Evolutionary conservation across 495 filamentous ascomycete species (phyloP).

Genomic region (Tuber melanosporum): DNA sequence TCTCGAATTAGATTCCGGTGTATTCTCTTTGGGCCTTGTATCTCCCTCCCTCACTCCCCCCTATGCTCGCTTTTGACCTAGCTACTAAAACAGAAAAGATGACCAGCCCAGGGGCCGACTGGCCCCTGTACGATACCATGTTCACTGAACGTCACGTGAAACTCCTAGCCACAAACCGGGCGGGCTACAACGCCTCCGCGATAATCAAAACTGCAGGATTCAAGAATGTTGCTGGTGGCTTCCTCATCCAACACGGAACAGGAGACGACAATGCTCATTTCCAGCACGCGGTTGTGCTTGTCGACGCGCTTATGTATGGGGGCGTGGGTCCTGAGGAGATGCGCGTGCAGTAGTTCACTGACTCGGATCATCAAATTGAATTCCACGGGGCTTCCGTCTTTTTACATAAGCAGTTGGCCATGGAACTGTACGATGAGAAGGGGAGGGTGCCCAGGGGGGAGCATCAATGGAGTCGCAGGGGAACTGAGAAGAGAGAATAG

Average conservation of each 20-base stretch:
- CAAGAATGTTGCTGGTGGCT: slow-evolving; percentile 49
- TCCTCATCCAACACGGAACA: slow-evolving; percentile 53
- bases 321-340: slow-evolving; percentile 44
- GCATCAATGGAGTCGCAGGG: slow-evolving; percentile 46
- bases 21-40: slow-evolving; percentile 49
- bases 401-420: slow-evolving; percentile 51
- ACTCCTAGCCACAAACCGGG: slow-evolving; percentile 47
- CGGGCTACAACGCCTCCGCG: slow-evolving; percentile 48
- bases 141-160: slow-evolving; percentile 64
- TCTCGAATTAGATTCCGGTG: slow-evolving; percentile 49
- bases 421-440: slow-evolving; percentile 49
- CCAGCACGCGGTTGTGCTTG: slow-evolving; percentile 51
- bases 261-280: slow-evolving; percentile 60
- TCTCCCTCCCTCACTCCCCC: neutral
- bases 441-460: slow-evolving; percentile 37
- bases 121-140: slow-evolving; percentile 58
- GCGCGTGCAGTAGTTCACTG: slow-evolving; percentile 47
- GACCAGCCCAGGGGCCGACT: slow-evolving; percentile 53
- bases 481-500: neutral
- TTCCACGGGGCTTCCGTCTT: slow-evolving; percentile 48
- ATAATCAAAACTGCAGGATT: slow-evolving; percentile 48
- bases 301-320: slow-evolving; percentile 49
- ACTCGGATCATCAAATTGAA: slow-evolving; percentile 51
- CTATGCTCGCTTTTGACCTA: neutral
- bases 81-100: slow-evolving; percentile 15